Evolutionary conservation across 345 rosid genomes (phyloP), one percentile per base, ranked within the genome.

Genomic region (Salix arbutifolia): DNA sequence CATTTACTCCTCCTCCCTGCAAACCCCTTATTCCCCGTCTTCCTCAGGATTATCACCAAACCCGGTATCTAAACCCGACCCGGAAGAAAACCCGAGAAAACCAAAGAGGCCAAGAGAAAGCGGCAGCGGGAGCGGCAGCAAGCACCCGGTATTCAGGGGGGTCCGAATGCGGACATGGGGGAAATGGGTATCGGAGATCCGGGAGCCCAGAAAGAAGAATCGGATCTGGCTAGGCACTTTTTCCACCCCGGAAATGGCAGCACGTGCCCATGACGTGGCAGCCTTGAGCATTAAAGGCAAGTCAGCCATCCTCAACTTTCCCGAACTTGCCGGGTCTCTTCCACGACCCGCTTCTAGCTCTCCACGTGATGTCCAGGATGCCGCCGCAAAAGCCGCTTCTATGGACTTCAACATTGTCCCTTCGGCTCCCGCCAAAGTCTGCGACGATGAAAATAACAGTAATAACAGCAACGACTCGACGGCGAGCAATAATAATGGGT

Each of bases 211-310:
- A 69, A 94, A 94, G 85, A 94, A 94, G 80, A 91, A 78, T 80
- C 86, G 98, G 83, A 94, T 94, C 91, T 94, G 98, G 98, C 91
- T 94, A 1, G 98, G 98, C 4, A 94, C 98, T 17, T 94, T 94
- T 89, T 77, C 93, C 38, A 92, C 93, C 9, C 85, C 98, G 0
- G 97, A 94, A 82, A 92, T 92, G 97, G 98, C 98, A 4, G 98
- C 98, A 38, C 97, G 98, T 69, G 98, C 98, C 0, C 98, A 94
- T n/a, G 98, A 94, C 87, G 98, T 92, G 18, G 98, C 98, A 13
- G 95, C 97, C 44, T 74, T 92, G 46, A 88, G 86, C 87, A 88
- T 94, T 83, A 94, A 92, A 83, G 98, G 98, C 67, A 37, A 79
- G 56, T 87, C 95, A 7, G 98, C 97, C 66, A 89, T 90, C 66